phyloP scores from a whole-genome alignment of 1,139 yeast species.

The Geotrichum aggregatum region DNA sequence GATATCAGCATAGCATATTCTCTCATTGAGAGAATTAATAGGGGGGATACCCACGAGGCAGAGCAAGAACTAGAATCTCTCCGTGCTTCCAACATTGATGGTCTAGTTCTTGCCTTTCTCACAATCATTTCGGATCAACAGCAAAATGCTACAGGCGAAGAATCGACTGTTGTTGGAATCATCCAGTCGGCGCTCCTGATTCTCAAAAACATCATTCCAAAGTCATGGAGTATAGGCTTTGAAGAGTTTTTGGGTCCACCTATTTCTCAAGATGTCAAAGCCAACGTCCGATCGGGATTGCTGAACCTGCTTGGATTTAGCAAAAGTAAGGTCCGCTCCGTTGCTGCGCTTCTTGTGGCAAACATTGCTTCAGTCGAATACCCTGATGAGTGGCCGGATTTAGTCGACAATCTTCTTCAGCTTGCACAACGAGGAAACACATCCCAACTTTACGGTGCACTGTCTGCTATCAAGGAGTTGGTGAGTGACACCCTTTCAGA shows the following conservation, averaged over 20 bases:
- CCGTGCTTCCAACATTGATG: conserved; percentile 16
- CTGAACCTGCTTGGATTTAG: conserved; percentile 50
- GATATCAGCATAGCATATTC: conserved; percentile 15
- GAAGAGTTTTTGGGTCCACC: conserved; percentile 70
- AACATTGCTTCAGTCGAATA: conserved; percentile 86
- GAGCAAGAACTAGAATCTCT: conserved; percentile 18
- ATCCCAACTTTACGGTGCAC: conserved; percentile 54
- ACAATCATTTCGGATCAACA: conserved; percentile 15
- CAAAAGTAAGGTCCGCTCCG: conserved; percentile 59
- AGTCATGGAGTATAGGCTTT: conserved; percentile 83
- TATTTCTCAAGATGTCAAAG: conserved; percentile 51
- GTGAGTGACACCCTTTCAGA: conserved; percentile 84
- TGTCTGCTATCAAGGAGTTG: conserved; percentile 68
- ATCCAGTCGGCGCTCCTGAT: conserved; percentile 65
- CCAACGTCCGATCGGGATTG: conserved; percentile 47
- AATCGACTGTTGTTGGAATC: conserved; percentile 31
- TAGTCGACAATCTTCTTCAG: conserved; percentile 50
- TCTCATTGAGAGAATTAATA: conserved; percentile 17
- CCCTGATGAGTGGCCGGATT: conserved; percentile 93
- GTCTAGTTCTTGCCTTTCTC: conserved; percentile 12
- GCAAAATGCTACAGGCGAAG: conserved; percentile 2
- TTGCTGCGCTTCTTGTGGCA: conserved; percentile 70
- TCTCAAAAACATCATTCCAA: conserved; percentile 56
- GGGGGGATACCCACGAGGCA: conserved; percentile 20
- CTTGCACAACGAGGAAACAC: conserved; percentile 41